Evolutionary conservation across 2,329 filamentous ascomycete species (phyloP).

Genomic region (Keithomyces neogunnii): DNA sequence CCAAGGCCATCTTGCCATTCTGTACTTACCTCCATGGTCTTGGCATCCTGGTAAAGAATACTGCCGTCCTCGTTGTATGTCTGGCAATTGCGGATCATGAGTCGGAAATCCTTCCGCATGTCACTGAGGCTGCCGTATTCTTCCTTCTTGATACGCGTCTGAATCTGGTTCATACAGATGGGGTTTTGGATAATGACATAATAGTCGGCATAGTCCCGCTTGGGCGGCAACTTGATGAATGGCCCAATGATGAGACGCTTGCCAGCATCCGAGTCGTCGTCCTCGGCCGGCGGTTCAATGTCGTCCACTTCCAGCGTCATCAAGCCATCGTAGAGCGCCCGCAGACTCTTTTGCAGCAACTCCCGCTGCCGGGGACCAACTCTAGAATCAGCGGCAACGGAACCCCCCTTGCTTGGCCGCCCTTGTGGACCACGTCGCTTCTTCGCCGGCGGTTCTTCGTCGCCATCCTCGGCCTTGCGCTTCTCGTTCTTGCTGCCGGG

Average conservation of each 20-base stretch:
- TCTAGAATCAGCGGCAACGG: slow-evolving; percentile 28
- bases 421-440: slow-evolving; percentile 66
- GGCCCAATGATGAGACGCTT: slow-evolving; percentile 85
- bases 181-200: slow-evolving; percentile 87
- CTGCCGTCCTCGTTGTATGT: slow-evolving; percentile 97
- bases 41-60: slow-evolving; percentile 84
- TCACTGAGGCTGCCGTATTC: slow-evolving; percentile 78
- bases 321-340: slow-evolving; percentile 67
- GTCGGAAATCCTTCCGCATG: slow-evolving; percentile 71
- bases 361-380: slow-evolving; percentile 63
- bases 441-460: slow-evolving; percentile 70
- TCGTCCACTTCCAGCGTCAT: slow-evolving; percentile 80
- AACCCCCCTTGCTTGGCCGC: slow-evolving; percentile 52
- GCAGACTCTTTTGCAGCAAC: slow-evolving; percentile 71
- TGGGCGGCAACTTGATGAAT: slow-evolving; percentile 85
- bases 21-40: slow-evolving; percentile 73
- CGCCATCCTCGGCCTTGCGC: slow-evolving; percentile 75
- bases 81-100: slow-evolving; percentile 84
- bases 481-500: slow-evolving; percentile 67
- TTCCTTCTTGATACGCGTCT: slow-evolving; percentile 91
- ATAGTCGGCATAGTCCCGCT: slow-evolving; percentile 87
- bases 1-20: background rate
- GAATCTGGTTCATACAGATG: slow-evolving; percentile 93
- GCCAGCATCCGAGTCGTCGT: slow-evolving; percentile 48
- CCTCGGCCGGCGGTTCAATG: slow-evolving; percentile 45